Percentiles rank a stretch among this genome's conserved stretches.
Conservation (phyloP, 2,329 filamentous ascomycete genomes). For the Ilyonectria mors-panacis region DNA sequence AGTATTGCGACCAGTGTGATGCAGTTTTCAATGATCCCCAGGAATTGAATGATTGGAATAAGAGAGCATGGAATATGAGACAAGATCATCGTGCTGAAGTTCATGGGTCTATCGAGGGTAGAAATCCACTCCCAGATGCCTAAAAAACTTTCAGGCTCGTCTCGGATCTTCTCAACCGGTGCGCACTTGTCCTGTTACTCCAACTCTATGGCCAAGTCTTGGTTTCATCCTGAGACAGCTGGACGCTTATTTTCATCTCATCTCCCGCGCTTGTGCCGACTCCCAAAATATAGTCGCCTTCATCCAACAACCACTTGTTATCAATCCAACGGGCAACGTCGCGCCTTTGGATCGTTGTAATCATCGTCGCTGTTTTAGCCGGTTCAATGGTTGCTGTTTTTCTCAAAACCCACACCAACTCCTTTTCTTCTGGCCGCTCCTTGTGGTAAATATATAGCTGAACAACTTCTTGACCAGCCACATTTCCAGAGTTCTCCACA, state of each 20-base stretch:
- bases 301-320: neutral
- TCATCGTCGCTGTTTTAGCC: neutral
- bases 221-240: neutral
- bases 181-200: neutral
- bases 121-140: neutral
- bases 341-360: neutral
- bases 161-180: neutral
- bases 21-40: neutral
- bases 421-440: neutral
- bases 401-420: neutral
- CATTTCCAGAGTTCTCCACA: neutral
- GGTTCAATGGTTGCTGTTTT: neutral
- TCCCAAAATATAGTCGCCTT: neutral
- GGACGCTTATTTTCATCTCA: neutral
- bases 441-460: neutral
- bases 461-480: conserved; percentile 14
- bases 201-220: neutral
- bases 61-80: neutral
- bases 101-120: neutral
- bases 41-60: neutral
- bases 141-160: neutral
- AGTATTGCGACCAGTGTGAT: neutral
- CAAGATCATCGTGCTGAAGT: neutral
- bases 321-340: neutral
- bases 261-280: neutral